These are phyloP conservation scores for Tetrahymena thermophila DNA, from an alignment of 73 alveolate genomes.

Conservation along the genomic window DNA sequence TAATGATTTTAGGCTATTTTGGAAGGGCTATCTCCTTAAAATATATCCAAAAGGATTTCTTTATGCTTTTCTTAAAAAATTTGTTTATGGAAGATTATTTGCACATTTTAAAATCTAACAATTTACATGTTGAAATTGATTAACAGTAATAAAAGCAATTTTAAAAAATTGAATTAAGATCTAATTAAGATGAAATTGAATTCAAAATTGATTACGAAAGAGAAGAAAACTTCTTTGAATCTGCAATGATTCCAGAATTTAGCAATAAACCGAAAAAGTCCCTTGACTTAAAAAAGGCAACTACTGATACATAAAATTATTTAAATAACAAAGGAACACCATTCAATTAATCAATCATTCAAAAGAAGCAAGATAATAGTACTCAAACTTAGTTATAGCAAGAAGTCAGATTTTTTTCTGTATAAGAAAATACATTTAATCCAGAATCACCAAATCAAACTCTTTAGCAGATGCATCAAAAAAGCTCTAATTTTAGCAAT, in stretches of 20 bases:
- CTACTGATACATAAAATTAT: no score
- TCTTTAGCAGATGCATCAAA: background rate
- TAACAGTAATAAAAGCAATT: no score
- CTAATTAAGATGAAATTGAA: background rate
- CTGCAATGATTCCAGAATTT: background rate
- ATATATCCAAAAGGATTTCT: background rate
- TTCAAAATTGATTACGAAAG: background rate
- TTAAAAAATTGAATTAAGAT: background rate
- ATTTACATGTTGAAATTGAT: background rate
- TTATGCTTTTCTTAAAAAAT: background rate
- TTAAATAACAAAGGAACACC: background rate
- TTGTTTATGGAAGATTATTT: background rate
- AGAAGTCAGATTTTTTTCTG: background rate
- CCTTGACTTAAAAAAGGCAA: background rate
- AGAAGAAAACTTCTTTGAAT: background rate
- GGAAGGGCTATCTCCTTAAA: background rate
- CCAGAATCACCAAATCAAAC: background rate
- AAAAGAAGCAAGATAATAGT: background rate
- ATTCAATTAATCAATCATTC: background rate
- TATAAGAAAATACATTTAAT: background rate
- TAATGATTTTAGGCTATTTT: background rate
- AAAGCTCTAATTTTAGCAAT: background rate
- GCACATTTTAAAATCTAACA: background rate
- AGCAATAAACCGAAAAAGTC: background rate
- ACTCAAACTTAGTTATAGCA: background rate